A percentile compares a stretch with the other conserved stretches of the same genome.
Conservation (phyloP, 768 basidiomycete genomes). For the Mycena epipterygia region DNA sequence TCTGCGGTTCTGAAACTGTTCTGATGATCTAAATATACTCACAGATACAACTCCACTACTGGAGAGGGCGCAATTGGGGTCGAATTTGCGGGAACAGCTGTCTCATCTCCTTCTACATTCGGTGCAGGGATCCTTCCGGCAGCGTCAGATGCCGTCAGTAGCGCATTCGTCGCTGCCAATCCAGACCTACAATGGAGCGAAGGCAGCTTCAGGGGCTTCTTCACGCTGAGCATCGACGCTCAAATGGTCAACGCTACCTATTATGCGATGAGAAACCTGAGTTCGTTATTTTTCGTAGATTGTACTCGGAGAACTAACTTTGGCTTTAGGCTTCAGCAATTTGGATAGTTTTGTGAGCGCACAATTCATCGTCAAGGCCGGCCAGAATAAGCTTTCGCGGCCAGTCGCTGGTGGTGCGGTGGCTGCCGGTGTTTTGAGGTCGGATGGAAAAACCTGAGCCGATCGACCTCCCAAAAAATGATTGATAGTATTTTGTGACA, state of each 20-base stretch:
- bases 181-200: slow-evolving; percentile 72
- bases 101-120: slow-evolving; percentile 65
- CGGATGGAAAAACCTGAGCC: neutral
- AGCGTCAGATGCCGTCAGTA: slow-evolving; percentile 55
- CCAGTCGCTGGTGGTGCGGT: slow-evolving; percentile 65
- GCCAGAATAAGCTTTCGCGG: slow-evolving; percentile 60
- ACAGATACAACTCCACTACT: slow-evolving; percentile 62
- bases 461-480: too few relatives aligned
- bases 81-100: slow-evolving; percentile 74
- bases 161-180: slow-evolving; percentile 55
- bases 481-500: too few relatives aligned
- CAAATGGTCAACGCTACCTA: slow-evolving; percentile 63
- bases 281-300: slow-evolving; percentile 46
- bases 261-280: slow-evolving; percentile 65
- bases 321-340: slow-evolving; percentile 54
- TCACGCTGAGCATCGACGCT: slow-evolving; percentile 65
- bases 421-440: slow-evolving; percentile 59
- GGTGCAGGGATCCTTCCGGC: slow-evolving; percentile 54
- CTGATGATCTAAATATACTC: neutral
- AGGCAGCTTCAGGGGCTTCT: slow-evolving; percentile 71
- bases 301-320: neutral
- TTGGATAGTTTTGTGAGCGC: slow-evolving; percentile 61
- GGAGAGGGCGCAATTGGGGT: slow-evolving; percentile 68
- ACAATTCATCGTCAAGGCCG: slow-evolving; percentile 56
- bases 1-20: neutral